Percentiles rank a stretch among this genome's conserved stretches.
Conservation (phyloP, 208 protist genomes). For the Trypanosomatidae sp. region DNA sequence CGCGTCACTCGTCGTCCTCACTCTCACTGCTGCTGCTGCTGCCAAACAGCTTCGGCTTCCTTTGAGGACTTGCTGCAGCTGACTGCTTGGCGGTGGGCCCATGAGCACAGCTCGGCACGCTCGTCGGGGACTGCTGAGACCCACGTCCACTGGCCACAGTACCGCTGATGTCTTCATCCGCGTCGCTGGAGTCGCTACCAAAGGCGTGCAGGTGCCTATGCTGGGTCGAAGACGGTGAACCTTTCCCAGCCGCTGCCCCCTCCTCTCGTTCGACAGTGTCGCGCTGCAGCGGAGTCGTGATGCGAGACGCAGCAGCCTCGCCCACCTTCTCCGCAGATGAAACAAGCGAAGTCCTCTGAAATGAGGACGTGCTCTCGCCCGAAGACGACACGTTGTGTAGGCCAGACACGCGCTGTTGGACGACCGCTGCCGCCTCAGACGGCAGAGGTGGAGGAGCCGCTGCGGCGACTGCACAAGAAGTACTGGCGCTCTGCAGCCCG, state of each 20-base stretch:
- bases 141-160: not conserved
- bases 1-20: constrained; percentile 16
- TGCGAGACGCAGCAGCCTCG: not conserved
- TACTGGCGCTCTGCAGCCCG: not conserved
- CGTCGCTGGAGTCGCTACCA: constrained; percentile 18
- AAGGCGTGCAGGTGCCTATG: not conserved
- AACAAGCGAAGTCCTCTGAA: not conserved
- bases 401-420: not conserved
- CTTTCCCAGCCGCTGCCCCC: not conserved
- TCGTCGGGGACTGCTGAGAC: not conserved
- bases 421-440: constrained; percentile 9
- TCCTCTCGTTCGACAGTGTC: not conserved
- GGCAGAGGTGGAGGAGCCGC: not conserved
- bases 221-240: not conserved
- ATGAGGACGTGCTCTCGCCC: not conserved
- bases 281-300: not conserved
- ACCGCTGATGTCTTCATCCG: not conserved
- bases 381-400: not conserved
- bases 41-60: constrained; percentile 37
- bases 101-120: not conserved
- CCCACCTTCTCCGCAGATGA: not conserved
- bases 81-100: not conserved
- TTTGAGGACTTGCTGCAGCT: not conserved
- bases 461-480: not conserved
- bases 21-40: constrained; percentile 18